phyloP scores from a whole-genome alignment of 2,329 filamentous ascomycete species.

The Colletotrichum tabaci region DNA sequence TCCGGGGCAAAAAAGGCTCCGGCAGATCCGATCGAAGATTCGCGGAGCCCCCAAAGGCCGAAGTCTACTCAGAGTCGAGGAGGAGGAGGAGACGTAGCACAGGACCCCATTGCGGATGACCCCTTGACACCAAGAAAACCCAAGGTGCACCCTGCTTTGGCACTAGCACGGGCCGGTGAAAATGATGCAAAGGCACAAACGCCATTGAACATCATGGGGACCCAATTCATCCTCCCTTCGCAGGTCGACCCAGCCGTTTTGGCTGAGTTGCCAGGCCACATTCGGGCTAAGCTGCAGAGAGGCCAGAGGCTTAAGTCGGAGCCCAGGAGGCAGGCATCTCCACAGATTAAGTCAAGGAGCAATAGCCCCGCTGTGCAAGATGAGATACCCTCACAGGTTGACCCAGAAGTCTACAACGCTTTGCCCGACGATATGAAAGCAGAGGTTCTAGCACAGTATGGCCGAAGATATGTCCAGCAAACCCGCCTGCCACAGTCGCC shows the following conservation, averaged over 20 bases:
- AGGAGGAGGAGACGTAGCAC: slow-evolving; percentile 48
- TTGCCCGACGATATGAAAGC: slow-evolving; percentile 89
- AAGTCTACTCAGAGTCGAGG: slow-evolving; percentile 48
- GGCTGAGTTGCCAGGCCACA: slow-evolving; percentile 86
- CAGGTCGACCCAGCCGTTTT: slow-evolving; percentile 87
- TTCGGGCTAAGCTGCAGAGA: slow-evolving; percentile 76
- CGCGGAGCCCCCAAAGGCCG: slow-evolving; percentile 52
- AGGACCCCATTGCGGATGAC: slow-evolving; percentile 71
- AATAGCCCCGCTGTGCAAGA: slow-evolving; percentile 53
- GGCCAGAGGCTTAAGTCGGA: slow-evolving; percentile 43
- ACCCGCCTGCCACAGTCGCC: slow-evolving; percentile 64
- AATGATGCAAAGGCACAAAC: slow-evolving; percentile 71
- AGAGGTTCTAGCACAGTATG: slow-evolving; percentile 84
- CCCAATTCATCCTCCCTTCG: slow-evolving; percentile 91
- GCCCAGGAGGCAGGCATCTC: slow-evolving; percentile 50
- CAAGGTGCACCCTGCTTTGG: slow-evolving; percentile 68
- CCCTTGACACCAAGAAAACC: slow-evolving; percentile 68
- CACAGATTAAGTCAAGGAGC: slow-evolving; percentile 55
- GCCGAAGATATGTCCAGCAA: slow-evolving; percentile 51
- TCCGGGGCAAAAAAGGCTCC: slow-evolving; percentile 56
- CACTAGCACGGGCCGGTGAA: slow-evolving; percentile 64
- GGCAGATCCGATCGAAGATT: slow-evolving; percentile 68
- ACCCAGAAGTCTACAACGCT: slow-evolving; percentile 86
- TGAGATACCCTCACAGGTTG: slow-evolving; percentile 82
- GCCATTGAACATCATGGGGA: slow-evolving; percentile 84